Base-by-base conservation (phyloP, 1,284 basidiomycete species). In the Cutaneotrichosporon sp. region DNA sequence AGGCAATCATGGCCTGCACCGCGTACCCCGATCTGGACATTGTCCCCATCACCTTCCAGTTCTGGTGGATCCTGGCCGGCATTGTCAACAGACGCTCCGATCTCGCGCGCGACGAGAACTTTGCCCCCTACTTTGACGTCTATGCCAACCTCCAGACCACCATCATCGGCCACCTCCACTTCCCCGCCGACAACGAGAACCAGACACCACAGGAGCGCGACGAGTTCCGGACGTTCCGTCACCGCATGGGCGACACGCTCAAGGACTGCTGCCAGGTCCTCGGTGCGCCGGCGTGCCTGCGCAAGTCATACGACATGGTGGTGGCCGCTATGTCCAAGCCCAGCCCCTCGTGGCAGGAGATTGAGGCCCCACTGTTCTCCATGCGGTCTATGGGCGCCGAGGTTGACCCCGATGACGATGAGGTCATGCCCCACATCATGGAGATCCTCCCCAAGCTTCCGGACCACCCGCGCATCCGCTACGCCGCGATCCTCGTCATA, bases 261-360 rank as follows among this genome's bases (percentile, higher is more conserved):
- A 99, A 99, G 81, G 97, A 99, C 77, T 99, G 97, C 77, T 99
- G 97, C 80, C 87, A 90, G 67, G 94, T 99, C 38, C 85, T 99
- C 38, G 91, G 94, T 31, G 86, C 94, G 2, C 88, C 92, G 52
- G 84, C 85, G 4, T 99, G 97, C 73, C 84, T 99, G 46, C 81
- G 88, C 56, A 84, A 88, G 9, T 87, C 93, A 11, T 91, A 93
- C 76, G 86, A 90, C 58, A 84, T 92, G 75, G 89, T 98, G 67
- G 87, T 88, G 22, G 77, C 81, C 1, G 90, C 90, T 3, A 83
- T 98, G 62, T 63, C 68, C 29, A 77, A 77, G 53, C 68, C 71
- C 7, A 70, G 72, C 27, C 75, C 76, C 27, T 86, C 88, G 25
- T 99, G 97, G 97, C 97, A 99, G 79, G 92, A 93, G 72, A 89